These are phyloP conservation scores for Solanum bukasovii DNA, from an alignment of 257 asterid genomes.

Conservation along the genomic window DNA sequence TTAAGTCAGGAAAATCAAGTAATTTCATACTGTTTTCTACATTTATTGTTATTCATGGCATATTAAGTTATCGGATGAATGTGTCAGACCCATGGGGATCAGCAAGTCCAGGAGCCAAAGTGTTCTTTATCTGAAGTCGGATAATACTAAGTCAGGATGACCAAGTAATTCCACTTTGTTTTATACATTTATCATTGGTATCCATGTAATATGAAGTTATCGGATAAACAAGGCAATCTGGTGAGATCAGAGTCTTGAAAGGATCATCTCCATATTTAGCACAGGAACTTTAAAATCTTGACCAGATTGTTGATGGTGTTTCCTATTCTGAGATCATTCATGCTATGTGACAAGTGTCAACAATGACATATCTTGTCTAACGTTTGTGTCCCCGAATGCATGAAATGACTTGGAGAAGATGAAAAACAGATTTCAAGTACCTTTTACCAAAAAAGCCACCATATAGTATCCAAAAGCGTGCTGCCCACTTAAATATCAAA, in stretches of 20 bases:
- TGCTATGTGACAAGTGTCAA: not conserved
- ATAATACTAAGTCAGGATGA: not conserved
- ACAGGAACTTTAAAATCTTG: not conserved
- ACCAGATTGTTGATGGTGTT: not conserved
- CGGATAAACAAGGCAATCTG: not conserved
- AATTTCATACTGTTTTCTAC: not conserved
- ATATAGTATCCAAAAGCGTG: not conserved
- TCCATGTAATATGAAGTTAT: not conserved
- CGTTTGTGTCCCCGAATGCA: not conserved
- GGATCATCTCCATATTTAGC: not conserved
- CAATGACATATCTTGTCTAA: not conserved
- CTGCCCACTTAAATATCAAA: not conserved
- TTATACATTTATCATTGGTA: not conserved
- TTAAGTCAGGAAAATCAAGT: not conserved
- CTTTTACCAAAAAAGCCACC: not conserved
- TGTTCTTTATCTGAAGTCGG: conserved; percentile 51
- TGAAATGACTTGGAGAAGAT: not conserved
- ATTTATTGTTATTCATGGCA: not conserved
- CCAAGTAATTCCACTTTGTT: not conserved
- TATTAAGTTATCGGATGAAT: not conserved
- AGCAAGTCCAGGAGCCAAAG: conserved; percentile 59
- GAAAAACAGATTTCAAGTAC: not conserved
- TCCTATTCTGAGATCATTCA: not conserved
- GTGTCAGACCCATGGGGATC: conserved; percentile 43
- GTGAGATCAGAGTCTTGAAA: not conserved